A percentile compares a stretch with the other conserved stretches of the same genome.
Conservation (phyloP, 2,329 filamentous ascomycete species). For the Botrytis porri region DNA sequence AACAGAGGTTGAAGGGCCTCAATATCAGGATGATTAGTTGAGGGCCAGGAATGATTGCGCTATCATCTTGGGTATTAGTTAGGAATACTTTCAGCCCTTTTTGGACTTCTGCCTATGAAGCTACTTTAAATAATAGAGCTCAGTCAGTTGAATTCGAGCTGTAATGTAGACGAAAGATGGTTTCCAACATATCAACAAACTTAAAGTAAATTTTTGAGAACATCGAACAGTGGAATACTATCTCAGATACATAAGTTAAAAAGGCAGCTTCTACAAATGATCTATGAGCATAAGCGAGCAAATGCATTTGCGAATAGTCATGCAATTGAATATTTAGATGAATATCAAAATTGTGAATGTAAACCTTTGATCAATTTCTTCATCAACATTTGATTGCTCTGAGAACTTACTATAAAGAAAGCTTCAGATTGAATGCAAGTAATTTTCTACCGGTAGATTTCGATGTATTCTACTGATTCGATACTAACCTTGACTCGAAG, state of each 20-base stretch:
- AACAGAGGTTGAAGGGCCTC: not conserved
- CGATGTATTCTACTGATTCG: not conserved
- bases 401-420: not conserved
- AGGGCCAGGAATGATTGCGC: not conserved
- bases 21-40: not conserved
- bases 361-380: not conserved
- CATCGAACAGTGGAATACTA: not conserved
- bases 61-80: not conserved
- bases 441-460: not conserved
- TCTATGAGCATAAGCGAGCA: not conserved
- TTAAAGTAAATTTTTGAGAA: not conserved
- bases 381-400: fast-evolving
- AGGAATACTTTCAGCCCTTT: not conserved
- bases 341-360: not conserved
- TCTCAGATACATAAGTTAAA: not conserved
- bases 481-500: not conserved
- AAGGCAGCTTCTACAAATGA: not conserved
- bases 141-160: not conserved
- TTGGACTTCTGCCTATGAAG: not conserved
- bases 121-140: not conserved
- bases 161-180: not conserved
- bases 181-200: not conserved
- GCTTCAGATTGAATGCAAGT: not conserved
- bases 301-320: not conserved
- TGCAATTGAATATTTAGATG: fast-evolving